Conservation (phyloP, 1,139 yeast species). For the Geotrichum macrosporum region DNA sequence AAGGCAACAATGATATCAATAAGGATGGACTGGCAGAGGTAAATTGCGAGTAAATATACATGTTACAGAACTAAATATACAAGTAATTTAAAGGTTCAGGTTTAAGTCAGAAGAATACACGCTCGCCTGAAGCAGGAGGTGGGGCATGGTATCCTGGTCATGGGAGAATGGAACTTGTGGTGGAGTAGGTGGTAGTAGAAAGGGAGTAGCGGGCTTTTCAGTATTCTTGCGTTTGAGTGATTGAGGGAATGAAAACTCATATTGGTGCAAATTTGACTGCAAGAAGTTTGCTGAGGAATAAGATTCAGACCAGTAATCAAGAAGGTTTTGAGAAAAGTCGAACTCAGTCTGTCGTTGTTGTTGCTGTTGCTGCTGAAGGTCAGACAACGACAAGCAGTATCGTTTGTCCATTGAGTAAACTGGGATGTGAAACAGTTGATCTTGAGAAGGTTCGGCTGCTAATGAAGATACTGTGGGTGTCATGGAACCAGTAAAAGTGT, state of each 20-base stretch:
- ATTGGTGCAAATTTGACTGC: neutral
- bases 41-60: no score
- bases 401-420: neutral
- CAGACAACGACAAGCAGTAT: neutral
- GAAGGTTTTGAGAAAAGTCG: neutral
- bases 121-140: neutral
- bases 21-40: no score
- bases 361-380: neutral
- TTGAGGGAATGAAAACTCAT: neutral
- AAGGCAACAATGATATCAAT: no score
- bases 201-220: neutral
- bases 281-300: neutral
- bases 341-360: neutral
- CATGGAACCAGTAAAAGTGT: no score
- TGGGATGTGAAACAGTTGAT: neutral
- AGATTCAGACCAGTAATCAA: conserved; percentile 4
- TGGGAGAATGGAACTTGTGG: neutral
- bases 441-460: neutral
- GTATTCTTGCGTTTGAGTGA: neutral
- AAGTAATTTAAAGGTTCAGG: neutral
- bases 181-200: neutral
- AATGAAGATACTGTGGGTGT: no score
- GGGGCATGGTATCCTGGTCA: neutral
- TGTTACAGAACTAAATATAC: no score
- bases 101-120: neutral